Percentiles rank a stretch among this genome's conserved stretches.
These are phyloP conservation scores for Apostasia shenzhenica DNA, from an alignment of 106 monocot genomes.

Conservation along the genomic window DNA sequence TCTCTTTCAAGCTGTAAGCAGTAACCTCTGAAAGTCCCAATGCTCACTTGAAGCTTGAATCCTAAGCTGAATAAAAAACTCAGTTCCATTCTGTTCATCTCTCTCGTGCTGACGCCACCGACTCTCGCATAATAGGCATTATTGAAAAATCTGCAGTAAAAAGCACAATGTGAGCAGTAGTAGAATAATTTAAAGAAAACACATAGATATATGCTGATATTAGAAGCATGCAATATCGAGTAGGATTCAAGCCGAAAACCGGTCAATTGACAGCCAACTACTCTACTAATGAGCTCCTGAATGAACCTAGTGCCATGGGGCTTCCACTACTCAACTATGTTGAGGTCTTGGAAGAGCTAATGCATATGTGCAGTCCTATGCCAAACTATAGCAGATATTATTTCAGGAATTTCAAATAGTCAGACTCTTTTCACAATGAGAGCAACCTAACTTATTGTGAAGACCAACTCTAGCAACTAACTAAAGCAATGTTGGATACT, in stretches of 20 bases:
- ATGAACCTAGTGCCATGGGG: too few relatives aligned
- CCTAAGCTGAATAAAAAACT: slow-evolving; percentile 59
- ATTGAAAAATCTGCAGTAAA: slow-evolving; percentile 52
- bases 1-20: slow-evolving; percentile 53
- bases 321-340: background rate
- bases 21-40: slow-evolving; percentile 37
- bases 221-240: background rate
- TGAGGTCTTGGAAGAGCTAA: too few relatives aligned
- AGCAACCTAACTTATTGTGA: too few relatives aligned
- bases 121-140: slow-evolving; percentile 72
- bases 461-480: too few relatives aligned
- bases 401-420: too few relatives aligned
- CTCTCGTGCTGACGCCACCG: slow-evolving; percentile 52
- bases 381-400: too few relatives aligned
- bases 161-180: background rate
- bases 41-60: slow-evolving; percentile 55
- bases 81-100: slow-evolving; percentile 62
- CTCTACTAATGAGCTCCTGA: too few relatives aligned
- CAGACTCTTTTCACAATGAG: too few relatives aligned
- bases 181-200: background rate
- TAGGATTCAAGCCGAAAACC: background rate
- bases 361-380: too few relatives aligned
- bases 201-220: background rate
- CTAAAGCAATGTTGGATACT: too few relatives aligned
- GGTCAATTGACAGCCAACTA: background rate